Percentiles rank a stretch among this genome's conserved stretches.
phyloP scores from a whole-genome alignment of 257 asterid genomes.

The Scutellaria barbata region DNA sequence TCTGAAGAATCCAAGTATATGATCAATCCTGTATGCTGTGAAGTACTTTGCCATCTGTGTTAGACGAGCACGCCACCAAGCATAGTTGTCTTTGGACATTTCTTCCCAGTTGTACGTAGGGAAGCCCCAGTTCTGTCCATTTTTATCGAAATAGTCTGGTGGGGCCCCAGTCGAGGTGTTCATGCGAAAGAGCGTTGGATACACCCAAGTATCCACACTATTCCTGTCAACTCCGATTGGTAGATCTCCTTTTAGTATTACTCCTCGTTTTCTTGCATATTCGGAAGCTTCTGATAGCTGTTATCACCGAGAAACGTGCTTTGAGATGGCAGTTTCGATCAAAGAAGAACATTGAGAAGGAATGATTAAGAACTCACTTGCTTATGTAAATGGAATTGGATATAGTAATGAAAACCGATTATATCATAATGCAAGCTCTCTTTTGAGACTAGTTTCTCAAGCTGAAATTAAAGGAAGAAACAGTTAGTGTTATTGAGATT shows the following conservation, averaged over 20 bases:
- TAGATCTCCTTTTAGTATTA: conserved; percentile 94
- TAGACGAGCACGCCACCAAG: conserved; percentile 98
- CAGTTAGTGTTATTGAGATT: conserved; percentile 27
- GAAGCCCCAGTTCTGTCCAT: conserved; percentile 99
- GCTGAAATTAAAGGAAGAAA: conserved; percentile 57
- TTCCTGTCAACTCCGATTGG: conserved; percentile 96
- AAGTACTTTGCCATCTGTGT: conserved; percentile 98
- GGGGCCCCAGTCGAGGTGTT: conserved; percentile 98
- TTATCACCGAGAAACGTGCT: conserved; percentile 32
- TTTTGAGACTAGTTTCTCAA: conserved; percentile 77
- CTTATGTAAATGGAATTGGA: conserved; percentile 85
- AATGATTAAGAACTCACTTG: conserved; percentile 61
- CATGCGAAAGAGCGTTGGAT: conserved; percentile 92
- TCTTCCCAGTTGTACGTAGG: conserved; percentile 99
- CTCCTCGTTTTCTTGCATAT: conserved; percentile 84
- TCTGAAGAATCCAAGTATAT: conserved; percentile 90
- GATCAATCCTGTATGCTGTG: conserved; percentile 96
- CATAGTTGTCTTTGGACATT: conserved; percentile 97
- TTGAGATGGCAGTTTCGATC: conserved; percentile 29
- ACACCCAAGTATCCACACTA: conserved; percentile 98
- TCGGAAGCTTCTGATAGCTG: conserved; percentile 94
- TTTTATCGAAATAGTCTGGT: conserved; percentile 95
- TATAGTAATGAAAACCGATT: conserved; percentile 82
- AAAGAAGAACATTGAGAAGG: conserved; percentile 16
- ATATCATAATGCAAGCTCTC: conserved; percentile 74